Evolutionary conservation across 2,329 filamentous ascomycete genomes (phyloP).

Genomic region (Elsinoe batatas): DNA sequence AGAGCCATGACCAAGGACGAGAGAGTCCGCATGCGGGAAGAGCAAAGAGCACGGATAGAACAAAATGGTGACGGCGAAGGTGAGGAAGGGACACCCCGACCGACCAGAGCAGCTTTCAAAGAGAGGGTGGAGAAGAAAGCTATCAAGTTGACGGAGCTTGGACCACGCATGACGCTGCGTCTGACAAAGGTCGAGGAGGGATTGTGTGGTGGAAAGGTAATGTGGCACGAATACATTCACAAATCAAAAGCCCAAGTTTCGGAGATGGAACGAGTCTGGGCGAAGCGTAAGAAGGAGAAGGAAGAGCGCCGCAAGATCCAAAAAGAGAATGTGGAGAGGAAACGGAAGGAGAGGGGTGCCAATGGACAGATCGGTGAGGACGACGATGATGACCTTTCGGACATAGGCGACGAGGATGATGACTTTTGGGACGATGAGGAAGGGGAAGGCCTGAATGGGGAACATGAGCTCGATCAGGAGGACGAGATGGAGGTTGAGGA

Average conservation of each 20-base stretch:
- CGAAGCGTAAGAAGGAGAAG: constrained; percentile 67
- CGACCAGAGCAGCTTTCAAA: constrained; percentile 28
- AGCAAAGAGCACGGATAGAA: constrained; percentile 13
- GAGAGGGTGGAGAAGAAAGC: constrained; percentile 67
- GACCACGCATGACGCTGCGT: constrained; percentile 77
- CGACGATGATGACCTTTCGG: constrained; percentile 31
- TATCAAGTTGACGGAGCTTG: constrained; percentile 85
- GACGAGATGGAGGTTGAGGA: constrained; percentile 36
- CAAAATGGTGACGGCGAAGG: constrained; percentile 17
- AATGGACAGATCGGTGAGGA: constrained; percentile 37
- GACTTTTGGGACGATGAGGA: constrained; percentile 36
- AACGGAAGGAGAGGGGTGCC: constrained; percentile 55
- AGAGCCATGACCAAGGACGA: constrained; percentile 51
- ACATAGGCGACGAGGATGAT: constrained; percentile 30
- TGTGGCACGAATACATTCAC: constrained; percentile 95
- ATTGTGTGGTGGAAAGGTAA: constrained; percentile 74
- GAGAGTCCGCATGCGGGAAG: constrained; percentile 31
- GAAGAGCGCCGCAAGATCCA: constrained; percentile 72
- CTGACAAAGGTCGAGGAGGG: constrained; percentile 96
- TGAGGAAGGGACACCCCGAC: constrained; percentile 19
- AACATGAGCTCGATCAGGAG: constrained; percentile 37
- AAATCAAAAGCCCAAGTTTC: constrained; percentile 72
- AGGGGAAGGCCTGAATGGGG: constrained; percentile 43
- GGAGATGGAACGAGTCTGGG: constrained; percentile 74
- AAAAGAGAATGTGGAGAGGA: constrained; percentile 81